Evolutionary conservation across 495 filamentous ascomycete genomes (phyloP).

Genomic region (Tuber calosporum): DNA sequence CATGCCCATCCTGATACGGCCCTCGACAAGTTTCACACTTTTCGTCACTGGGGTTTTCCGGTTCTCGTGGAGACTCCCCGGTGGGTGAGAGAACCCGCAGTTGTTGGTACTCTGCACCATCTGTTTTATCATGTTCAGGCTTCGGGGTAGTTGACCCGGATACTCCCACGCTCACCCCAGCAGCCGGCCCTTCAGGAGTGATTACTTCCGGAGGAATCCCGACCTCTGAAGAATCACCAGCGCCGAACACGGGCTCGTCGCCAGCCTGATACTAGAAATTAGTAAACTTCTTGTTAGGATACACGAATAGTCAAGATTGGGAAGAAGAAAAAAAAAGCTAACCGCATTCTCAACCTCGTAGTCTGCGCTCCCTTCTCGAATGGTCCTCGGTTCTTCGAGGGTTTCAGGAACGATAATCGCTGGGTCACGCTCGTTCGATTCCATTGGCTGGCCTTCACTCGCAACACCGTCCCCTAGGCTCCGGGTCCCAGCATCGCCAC

Average conservation of each 20-base stretch:
- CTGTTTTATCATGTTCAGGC: not conserved
- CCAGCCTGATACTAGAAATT: slow-evolving; percentile 17
- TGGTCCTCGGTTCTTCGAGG: not conserved
- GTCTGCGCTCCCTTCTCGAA: slow-evolving; percentile 17
- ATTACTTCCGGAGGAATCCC: slow-evolving; percentile 27
- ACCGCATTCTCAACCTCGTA: slow-evolving; percentile 28
- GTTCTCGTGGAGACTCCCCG: slow-evolving; percentile 30
- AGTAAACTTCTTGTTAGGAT: slow-evolving; percentile 5
- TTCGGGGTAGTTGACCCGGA: not conserved
- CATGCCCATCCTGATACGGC: slow-evolving; percentile 33
- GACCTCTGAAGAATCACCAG: slow-evolving; percentile 11
- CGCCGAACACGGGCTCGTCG: slow-evolving; percentile 30
- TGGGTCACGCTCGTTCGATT: not conserved
- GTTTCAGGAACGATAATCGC: not conserved
- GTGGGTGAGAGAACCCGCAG: slow-evolving; percentile 29
- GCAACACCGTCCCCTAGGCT: not conserved
- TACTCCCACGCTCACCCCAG: not conserved
- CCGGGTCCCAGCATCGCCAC: slow-evolving; percentile 4
- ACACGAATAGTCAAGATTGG: not conserved
- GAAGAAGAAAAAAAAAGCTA: slow-evolving; percentile 1
- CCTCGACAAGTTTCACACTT: slow-evolving; percentile 35
- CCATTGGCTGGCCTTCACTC: not conserved
- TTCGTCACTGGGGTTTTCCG: slow-evolving; percentile 30
- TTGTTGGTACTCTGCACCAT: slow-evolving; percentile 15
- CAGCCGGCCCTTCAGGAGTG: slow-evolving; percentile 8